A percentile compares a stretch with the other conserved stretches of the same genome.
Conservation (phyloP, 441 rosid species). For the Euphorbia schlechtendalii region DNA sequence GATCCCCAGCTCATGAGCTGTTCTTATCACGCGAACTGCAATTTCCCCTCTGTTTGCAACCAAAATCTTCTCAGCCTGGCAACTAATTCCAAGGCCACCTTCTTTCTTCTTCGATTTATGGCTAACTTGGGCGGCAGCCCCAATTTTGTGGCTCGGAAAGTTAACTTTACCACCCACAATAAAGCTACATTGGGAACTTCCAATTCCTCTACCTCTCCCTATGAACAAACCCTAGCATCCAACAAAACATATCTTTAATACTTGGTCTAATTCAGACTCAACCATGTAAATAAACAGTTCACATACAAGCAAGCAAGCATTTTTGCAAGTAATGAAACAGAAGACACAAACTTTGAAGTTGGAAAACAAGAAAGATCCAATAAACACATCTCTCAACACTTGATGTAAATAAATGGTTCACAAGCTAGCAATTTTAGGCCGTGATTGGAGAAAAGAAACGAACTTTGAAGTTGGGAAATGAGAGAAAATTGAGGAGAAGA, state of each 20-base stretch:
- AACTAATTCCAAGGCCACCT: conserved; percentile 53
- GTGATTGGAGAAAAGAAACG: background rate
- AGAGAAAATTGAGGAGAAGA: conserved; percentile 6
- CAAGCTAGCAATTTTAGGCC: background rate
- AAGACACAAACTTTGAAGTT: no score
- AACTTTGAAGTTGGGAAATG: background rate
- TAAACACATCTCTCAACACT: no score
- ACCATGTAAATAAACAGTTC: background rate
- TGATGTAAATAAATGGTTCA: no score
- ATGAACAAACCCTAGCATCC: conserved; percentile 45
- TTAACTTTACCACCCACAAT: conserved; percentile 39
- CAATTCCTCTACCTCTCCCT: conserved; percentile 35
- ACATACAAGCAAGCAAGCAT: no score
- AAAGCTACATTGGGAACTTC: conserved; percentile 60
- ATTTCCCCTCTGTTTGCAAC: conserved; percentile 97
- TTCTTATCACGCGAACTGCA: conserved; percentile 92
- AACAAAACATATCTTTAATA: background rate
- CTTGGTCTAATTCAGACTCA: background rate
- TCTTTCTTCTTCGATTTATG: conserved; percentile 30
- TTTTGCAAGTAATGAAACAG: no score
- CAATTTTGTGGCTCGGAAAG: conserved; percentile 49
- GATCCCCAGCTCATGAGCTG: conserved; percentile 97
- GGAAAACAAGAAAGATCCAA: no score
- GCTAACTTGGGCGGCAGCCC: conserved; percentile 28
- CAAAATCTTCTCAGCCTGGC: conserved; percentile 73